phyloP scores from a whole-genome alignment of 352 stramenopile species.

The Phytophthora citrophthora region DNA sequence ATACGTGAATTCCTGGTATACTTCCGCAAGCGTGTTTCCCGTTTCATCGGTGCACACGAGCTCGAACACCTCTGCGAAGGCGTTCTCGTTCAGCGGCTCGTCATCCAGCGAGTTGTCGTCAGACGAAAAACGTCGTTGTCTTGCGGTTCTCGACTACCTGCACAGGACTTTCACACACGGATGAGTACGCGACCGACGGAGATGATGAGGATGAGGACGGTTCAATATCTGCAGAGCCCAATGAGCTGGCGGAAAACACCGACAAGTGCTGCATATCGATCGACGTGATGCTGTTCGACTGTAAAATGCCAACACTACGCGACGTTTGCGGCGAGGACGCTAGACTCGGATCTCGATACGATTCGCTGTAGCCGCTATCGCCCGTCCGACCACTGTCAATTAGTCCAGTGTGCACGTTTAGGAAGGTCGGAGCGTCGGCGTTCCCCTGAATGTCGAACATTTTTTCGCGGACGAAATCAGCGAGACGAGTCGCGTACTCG shows the following conservation, averaged over 20 bases:
- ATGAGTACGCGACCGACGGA: slow-evolving; percentile 68
- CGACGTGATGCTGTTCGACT: slow-evolving; percentile 27
- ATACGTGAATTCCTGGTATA: no score
- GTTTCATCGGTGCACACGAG: no score
- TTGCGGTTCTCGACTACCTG: slow-evolving; percentile 37
- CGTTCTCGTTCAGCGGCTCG: no score
- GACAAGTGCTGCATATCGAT: slow-evolving; percentile 52
- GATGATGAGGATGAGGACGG: slow-evolving; percentile 52
- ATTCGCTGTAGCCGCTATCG: slow-evolving; percentile 30
- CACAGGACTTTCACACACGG: slow-evolving; percentile 62
- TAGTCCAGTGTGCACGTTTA: slow-evolving; percentile 8
- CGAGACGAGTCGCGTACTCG: slow-evolving; percentile 74
- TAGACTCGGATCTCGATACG: slow-evolving; percentile 21
- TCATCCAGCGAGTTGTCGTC: no score
- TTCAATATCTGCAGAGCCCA: slow-evolving; percentile 40
- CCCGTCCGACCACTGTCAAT: slow-evolving; percentile 6
- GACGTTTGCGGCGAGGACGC: slow-evolving; percentile 25
- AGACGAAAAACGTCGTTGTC: slow-evolving; percentile 69
- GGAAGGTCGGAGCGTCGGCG: slow-evolving; percentile 23
- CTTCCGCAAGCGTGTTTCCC: no score
- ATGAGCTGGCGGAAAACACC: slow-evolving; percentile 51
- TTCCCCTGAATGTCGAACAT: slow-evolving; percentile 69
- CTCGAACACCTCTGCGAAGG: no score
- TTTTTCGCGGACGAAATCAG: slow-evolving; percentile 74
- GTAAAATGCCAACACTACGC: slow-evolving; percentile 13